Evolutionary conservation across 345 rosid species (phyloP), one percentile per base, ranked within the genome.

Genomic region (Eutrema heterophyllum): DNA sequence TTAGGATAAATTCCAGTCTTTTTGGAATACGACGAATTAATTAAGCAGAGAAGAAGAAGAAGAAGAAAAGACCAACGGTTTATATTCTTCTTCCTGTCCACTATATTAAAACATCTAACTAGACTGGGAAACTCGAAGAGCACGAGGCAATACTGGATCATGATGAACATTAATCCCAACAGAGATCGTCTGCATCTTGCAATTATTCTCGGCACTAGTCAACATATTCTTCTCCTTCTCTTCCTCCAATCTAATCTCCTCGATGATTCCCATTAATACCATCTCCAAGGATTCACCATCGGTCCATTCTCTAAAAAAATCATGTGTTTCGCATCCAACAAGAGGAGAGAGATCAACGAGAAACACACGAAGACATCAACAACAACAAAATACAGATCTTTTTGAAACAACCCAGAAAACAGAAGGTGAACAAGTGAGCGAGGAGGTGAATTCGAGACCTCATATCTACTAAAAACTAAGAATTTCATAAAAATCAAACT

Each of bases 201-300:
- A 77, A 43, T 15, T 32, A 15, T 33, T 32, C 26, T 68, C 70
- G 1, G 68, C 13, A 71, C 30, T 56, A 6, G 3, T 2, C 67
- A 71, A 48, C 51, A 54, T 39, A 32, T 45, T 70, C 71, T 55
- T 64, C 71, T 77, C 76, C 26, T 77, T 64, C 30, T 71, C 76
- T 70, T 64, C 76, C 29, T 70, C 80, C 60, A 40, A 35, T 41
- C 5, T 24, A 49, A 70, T 77, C 67, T 77, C 76, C 3, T 27
- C 38, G 41, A 93, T 74, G 5, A 82, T 48, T 61, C 72, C 79
- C 1, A 86, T 35, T 64, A 93, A 49, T 14, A 81, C 50, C 5
- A 45, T 60, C 71, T 91, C 94, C 7, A 87, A 73, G 39, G 83
- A 86, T 66, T 83, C 88, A 1, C 97, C 97, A 27, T 89, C 89